Evolutionary conservation across 2,329 filamentous ascomycete genomes (phyloP), one percentile per base, ranked within the genome.

Genomic region (Alternaria dauci): DNA sequence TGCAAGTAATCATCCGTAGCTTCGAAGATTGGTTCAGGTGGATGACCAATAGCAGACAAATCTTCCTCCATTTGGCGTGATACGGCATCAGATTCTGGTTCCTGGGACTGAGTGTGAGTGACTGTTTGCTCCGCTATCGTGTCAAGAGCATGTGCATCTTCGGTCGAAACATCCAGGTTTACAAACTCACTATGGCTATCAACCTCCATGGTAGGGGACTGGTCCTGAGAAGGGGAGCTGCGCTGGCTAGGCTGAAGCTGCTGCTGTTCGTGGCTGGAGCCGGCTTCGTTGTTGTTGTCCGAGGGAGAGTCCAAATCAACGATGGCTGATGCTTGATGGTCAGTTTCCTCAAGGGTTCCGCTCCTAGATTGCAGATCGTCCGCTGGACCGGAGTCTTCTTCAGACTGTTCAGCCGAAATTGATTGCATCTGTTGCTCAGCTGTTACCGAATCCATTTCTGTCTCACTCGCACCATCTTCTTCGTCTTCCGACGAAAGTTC

Each of bases 281-380:
- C 34, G 32, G 16, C 39, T 20, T 64, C 55, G 23, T 44, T 54
- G 16, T 58, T 52, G 23, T 54, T 44, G 1, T 48, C 58, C 11
- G 68, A 66, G 5, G 62, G 62, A 8, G 72, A 71, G 9, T 66
- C 70, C 20, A 74, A 54, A 58, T 76, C 69, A 26, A 74, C 56
- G 8, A 74, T 54, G 28, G 68, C 65, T 25, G 65, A 62, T 20
- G 50, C 38, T 14, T 38, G 34, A 12, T 16, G n/a, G 11, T n/a
- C 14, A 9, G 3, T 38, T 34, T 38, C 46, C 5, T 50, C 32
- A 7, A 50, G 30, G 39, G 34, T 42, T 18, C n/a, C n/a, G 9
- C 28, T 30, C 2, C 16, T 28, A 34, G 36, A 26, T 34, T 51
- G 46, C 26, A 43, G 7, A 5, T 38, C 12, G 8, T 53, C 43